A percentile compares a stretch with the other conserved stretches of the same genome.
Evolutionary conservation across 2,329 filamentous ascomycete species (phyloP).

Genomic region (Nemania sp.): DNA sequence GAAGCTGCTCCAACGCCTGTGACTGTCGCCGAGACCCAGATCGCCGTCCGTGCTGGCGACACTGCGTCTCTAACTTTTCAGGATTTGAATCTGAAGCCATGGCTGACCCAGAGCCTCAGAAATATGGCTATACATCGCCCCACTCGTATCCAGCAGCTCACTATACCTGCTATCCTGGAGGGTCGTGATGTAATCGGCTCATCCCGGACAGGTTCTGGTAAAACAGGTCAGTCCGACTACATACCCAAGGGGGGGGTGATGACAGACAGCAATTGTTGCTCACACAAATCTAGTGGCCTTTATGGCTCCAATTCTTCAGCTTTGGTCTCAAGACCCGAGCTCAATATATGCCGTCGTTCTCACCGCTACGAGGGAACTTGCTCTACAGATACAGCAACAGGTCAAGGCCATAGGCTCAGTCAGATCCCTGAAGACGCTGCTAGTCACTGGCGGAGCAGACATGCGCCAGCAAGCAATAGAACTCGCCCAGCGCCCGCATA

Average conservation of each 20-base stretch:
- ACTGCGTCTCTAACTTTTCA: slow-evolving; percentile 67
- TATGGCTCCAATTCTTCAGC: slow-evolving; percentile 89
- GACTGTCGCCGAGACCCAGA: slow-evolving; percentile 50
- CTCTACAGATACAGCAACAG: slow-evolving; percentile 95
- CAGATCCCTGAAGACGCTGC: slow-evolving; percentile 81
- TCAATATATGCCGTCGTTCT: slow-evolving; percentile 89
- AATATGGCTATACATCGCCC: slow-evolving; percentile 83
- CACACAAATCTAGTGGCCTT: slow-evolving; percentile 68
- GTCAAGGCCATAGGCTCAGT: slow-evolving; percentile 89
- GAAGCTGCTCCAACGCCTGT: slow-evolving; percentile 35
- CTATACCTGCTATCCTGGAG: slow-evolving; percentile 89
- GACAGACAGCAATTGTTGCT: not conserved
- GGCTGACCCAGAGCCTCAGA: slow-evolving; percentile 81
- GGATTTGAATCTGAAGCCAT: slow-evolving; percentile 75
- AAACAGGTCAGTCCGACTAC: slow-evolving; percentile 59
- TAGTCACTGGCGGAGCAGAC: slow-evolving; percentile 92
- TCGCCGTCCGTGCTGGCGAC: slow-evolving; percentile 56
- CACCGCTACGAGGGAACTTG: slow-evolving; percentile 90
- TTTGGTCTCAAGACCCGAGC: slow-evolving; percentile 88
- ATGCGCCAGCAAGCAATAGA: slow-evolving; percentile 90
- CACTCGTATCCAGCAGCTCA: slow-evolving; percentile 89
- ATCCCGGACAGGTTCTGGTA: slow-evolving; percentile 92
- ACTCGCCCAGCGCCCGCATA: slow-evolving; percentile 79
- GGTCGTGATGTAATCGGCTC: slow-evolving; percentile 83
- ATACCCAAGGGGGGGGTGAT: not conserved